Base-by-base conservation (phyloP, 495 filamentous ascomycete genomes). In the Pyronema omphalodes region DNA sequence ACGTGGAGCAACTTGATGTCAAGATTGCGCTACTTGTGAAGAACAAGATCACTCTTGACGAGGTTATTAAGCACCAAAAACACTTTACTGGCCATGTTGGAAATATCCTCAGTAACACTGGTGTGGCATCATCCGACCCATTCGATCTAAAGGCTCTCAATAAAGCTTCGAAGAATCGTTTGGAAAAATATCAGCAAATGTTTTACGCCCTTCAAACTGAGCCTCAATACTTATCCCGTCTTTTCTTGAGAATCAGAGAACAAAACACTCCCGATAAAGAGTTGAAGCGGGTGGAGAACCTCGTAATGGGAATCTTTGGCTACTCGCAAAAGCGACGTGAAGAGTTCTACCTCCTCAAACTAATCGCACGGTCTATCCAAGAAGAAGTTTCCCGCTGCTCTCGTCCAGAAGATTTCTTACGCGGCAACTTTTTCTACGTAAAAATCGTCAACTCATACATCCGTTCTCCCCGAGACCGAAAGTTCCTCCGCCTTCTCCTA, bases 191-290 rank as follows among this genome's bases (percentile, higher is more conserved):
- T 60, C 93, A 99, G 63, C 86, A 95, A 59, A 77, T 99, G 43
- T 99, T 99, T 70, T 95, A 96, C 71, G 82, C 89, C 52, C 78
- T 99, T 6, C 91, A 99, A 67, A 99, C 91, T 0, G 93, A 96
- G 57, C 85, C 91, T 12, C 85, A 91, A 53, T 99, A 99, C 64
- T 76, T 99, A 23, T 83, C 88, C 19, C 72, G 87, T 40, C 73
- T 96, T 7, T 96, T 96, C 74, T 79, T 77, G 64, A 76, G 81
- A 48, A 69, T 95, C 15, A 79, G 88, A 53, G 88, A 94, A 67
- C 73, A 86, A 55, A 88, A 83, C 36, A 87, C 81, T 0, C 71
- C 88, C 2, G 91, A 99, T 63, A 93, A 87, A 67, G 91, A 96
- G 58, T 82, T 81, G 60, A 94, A 94, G 67, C 74, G 84, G 48